phyloP scores from a whole-genome alignment of 208 protist genomes.

The Phytomonas sp. region DNA sequence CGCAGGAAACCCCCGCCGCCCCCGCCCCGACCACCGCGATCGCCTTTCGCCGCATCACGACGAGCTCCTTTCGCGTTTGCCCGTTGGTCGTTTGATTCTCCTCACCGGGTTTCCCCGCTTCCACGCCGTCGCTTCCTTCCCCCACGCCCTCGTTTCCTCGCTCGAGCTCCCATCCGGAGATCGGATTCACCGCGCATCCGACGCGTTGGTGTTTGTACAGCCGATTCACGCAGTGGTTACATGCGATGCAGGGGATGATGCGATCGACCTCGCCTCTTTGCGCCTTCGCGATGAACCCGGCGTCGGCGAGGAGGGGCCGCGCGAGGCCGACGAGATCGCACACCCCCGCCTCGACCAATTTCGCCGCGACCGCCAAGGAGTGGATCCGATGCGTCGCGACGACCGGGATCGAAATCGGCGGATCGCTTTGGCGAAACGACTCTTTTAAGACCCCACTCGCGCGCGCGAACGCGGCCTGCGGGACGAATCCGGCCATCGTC shows the following conservation, averaged over 20 bases:
- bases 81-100: too few relatives aligned
- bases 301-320: slow-evolving; percentile 85
- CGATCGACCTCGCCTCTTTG: slow-evolving; percentile 38
- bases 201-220: slow-evolving; percentile 83
- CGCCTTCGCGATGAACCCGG: slow-evolving; percentile 86
- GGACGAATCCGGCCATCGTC: slow-evolving; percentile 88
- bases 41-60: slow-evolving; percentile 45
- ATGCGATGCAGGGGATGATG: slow-evolving; percentile 91
- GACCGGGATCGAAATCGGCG: slow-evolving; percentile 55
- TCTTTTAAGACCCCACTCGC: slow-evolving; percentile 62
- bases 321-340: slow-evolving; percentile 90
- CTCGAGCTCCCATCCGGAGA: slow-evolving; percentile 85
- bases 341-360: slow-evolving; percentile 49
- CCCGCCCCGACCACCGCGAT: slow-evolving; percentile 90
- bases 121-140: too few relatives aligned
- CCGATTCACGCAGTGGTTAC: slow-evolving; percentile 93
- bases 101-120: slow-evolving; percentile 31
- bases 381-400: slow-evolving; percentile 90
- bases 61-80: too few relatives aligned
- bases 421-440: slow-evolving; percentile 23
- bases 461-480: slow-evolving; percentile 79
- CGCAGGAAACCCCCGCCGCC: slow-evolving; percentile 83
- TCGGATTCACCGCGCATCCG: slow-evolving; percentile 90
- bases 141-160: too few relatives aligned
- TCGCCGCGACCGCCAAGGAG: slow-evolving; percentile 74